phyloP scores from a whole-genome alignment of 164 flowering plant genomes.

The Annona cherimola region DNA sequence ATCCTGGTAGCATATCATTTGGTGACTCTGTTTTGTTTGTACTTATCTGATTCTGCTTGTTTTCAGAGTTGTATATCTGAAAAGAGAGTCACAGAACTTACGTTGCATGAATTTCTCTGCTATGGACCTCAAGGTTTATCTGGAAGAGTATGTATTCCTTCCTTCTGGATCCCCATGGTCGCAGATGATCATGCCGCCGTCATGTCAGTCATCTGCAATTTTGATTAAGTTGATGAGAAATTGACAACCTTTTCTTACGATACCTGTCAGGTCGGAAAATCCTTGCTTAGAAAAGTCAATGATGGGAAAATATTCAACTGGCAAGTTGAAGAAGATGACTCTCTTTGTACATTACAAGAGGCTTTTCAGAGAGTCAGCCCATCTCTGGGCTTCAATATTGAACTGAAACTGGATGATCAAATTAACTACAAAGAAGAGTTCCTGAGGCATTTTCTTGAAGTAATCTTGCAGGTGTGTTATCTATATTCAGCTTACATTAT shows the following conservation, averaged over 20 bases:
- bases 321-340: slow-evolving; percentile 70
- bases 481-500: neutral
- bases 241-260: neutral
- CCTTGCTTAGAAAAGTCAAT: slow-evolving; percentile 60
- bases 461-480: slow-evolving; percentile 40
- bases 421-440: slow-evolving; percentile 45
- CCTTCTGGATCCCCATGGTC: neutral
- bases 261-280: slow-evolving; percentile 35
- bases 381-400: slow-evolving; percentile 79
- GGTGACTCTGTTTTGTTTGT: neutral
- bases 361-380: slow-evolving; percentile 66
- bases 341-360: slow-evolving; percentile 74
- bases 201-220: too few species aligned
- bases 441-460: slow-evolving; percentile 44
- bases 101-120: slow-evolving; percentile 49
- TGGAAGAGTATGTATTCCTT: slow-evolving; percentile 17
- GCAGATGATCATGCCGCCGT: neutral
- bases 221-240: neutral
- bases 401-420: slow-evolving; percentile 81
- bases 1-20: neutral
- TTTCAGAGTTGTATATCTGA: slow-evolving; percentile 63
- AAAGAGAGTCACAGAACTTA: slow-evolving; percentile 66
- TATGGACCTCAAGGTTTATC: slow-evolving; percentile 75
- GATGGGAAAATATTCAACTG: slow-evolving; percentile 69
- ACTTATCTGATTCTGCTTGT: neutral